Evolutionary conservation across 2,329 filamentous ascomycete species (phyloP).

Genomic region (Diplodia sapinea): DNA sequence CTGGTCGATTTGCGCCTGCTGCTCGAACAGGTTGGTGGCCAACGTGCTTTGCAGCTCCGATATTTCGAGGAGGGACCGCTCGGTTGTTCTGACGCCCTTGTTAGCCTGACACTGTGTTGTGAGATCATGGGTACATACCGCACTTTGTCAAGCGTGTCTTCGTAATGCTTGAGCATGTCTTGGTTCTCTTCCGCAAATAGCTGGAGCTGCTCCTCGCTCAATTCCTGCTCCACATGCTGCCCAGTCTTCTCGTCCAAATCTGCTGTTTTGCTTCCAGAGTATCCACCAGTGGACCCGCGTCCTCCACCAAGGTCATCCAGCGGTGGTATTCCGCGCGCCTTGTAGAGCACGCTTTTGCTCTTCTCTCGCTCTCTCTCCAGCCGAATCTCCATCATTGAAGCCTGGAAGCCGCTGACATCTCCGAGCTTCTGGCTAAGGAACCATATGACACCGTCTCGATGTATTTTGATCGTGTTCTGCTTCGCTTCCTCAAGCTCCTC

Average conservation of each 20-base stretch:
- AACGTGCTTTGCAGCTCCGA: slow-evolving; percentile 89
- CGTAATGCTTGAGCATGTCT: slow-evolving; percentile 90
- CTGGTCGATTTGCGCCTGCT: slow-evolving; percentile 88
- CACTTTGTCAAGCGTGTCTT: slow-evolving; percentile 92
- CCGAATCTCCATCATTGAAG: slow-evolving; percentile 90
- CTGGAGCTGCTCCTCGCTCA: slow-evolving; percentile 86
- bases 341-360: slow-evolving; percentile 83
- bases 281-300: slow-evolving; percentile 19
- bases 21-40: slow-evolving; percentile 81
- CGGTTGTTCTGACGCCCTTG: slow-evolving; percentile 70
- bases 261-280: slow-evolving; percentile 39
- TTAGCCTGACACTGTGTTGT: not conserved
- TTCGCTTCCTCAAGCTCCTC: slow-evolving; percentile 75
- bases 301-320: slow-evolving; percentile 30
- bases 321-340: slow-evolving; percentile 55
- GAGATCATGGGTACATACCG: slow-evolving; percentile 65
- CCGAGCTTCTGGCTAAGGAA: slow-evolving; percentile 78
- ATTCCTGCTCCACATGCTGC: slow-evolving; percentile 58
- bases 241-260: slow-evolving; percentile 38
- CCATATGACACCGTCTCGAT: slow-evolving; percentile 84
- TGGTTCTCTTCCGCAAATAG: slow-evolving; percentile 93
- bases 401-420: slow-evolving; percentile 76
- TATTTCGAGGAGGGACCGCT: slow-evolving; percentile 90
- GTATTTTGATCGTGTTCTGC: slow-evolving; percentile 68
- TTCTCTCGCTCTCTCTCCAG: slow-evolving; percentile 85